Percentiles rank a stretch among this genome's conserved stretches.
Conservation (phyloP, 768 basidiomycete genomes). For the Tephrocybe sp. region DNA sequence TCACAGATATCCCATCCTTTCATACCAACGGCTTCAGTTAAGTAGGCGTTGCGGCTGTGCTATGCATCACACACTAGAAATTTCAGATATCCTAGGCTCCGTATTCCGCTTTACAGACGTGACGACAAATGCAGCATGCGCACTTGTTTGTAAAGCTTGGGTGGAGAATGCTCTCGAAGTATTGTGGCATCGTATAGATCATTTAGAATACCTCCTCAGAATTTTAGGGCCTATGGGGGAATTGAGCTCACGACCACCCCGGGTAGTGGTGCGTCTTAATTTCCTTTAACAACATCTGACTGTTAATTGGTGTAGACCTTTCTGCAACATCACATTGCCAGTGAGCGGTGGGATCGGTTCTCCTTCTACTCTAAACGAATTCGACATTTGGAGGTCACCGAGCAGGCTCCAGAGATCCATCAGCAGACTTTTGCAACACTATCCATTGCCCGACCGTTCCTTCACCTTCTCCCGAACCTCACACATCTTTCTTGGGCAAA, state of each 20-base stretch:
- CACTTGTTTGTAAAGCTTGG: constrained; percentile 21
- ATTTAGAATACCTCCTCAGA: constrained; percentile 17
- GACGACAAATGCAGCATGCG: constrained; percentile 12
- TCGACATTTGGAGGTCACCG: constrained; percentile 21
- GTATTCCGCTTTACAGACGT: constrained; percentile 17
- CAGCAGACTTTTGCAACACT: constrained; percentile 10
- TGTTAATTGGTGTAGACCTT: not conserved
- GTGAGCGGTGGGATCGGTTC: constrained; percentile 20
- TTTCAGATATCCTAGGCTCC: constrained; percentile 18
- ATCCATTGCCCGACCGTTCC: constrained; percentile 11
- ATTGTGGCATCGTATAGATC: constrained; percentile 22
- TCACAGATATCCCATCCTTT: too few relatives aligned
- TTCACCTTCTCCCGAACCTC: constrained; percentile 16
- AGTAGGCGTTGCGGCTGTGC: too few relatives aligned
- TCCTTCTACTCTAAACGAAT: constrained; percentile 22
- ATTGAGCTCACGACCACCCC: not conserved
- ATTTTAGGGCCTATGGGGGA: constrained; percentile 17
- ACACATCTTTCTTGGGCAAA: constrained; percentile 17
- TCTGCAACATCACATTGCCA: constrained; percentile 17
- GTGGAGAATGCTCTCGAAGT: constrained; percentile 17
- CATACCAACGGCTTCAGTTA: too few relatives aligned
- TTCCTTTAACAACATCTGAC: not conserved
- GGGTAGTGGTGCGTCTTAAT: constrained; percentile 5
- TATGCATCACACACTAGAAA: constrained; percentile 17
- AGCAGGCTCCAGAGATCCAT: constrained; percentile 3